A percentile compares a stretch with the other conserved stretches of the same genome.
Evolutionary conservation across 2,329 filamentous ascomycete species (phyloP).

Genomic region (Ophiocordyceps camponoti-rufipedis): DNA sequence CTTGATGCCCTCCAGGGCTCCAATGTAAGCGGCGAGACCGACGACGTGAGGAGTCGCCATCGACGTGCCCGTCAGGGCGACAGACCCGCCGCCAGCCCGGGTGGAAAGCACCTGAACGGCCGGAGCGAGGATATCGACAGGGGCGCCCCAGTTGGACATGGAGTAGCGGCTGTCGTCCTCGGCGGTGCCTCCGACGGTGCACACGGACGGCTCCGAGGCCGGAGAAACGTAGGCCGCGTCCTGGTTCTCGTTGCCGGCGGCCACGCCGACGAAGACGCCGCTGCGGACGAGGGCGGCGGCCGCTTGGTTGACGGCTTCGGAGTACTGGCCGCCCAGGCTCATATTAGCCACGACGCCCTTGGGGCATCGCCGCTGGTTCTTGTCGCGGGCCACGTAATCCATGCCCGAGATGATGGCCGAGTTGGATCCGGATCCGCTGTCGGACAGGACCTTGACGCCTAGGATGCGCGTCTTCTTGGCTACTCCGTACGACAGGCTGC

Average conservation of each 20-base stretch:
- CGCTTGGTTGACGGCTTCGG: slow-evolving; percentile 25
- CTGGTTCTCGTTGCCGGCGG: slow-evolving; percentile 27
- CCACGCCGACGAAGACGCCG: slow-evolving; percentile 30
- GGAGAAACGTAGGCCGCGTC: slow-evolving; percentile 22
- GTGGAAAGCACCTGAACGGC: slow-evolving; percentile 22
- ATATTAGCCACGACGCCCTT: slow-evolving; percentile 28
- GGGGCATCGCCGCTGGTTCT: slow-evolving; percentile 14
- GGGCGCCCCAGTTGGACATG: slow-evolving; percentile 27
- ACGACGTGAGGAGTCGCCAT: slow-evolving; percentile 27
- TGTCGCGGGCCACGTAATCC: slow-evolving; percentile 18
- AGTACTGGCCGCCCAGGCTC: slow-evolving; percentile 27
- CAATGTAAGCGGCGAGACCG: slow-evolving; percentile 14
- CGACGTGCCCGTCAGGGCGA: slow-evolving; percentile 24
- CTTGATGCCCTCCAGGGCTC: slow-evolving; percentile 4
- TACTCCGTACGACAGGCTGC: slow-evolving; percentile 18
- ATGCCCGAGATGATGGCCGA: slow-evolving; percentile 21
- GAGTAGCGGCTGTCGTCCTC: slow-evolving; percentile 15
- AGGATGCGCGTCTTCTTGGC: slow-evolving; percentile 19
- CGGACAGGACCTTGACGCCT: slow-evolving; percentile 19
- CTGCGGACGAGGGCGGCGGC: slow-evolving; percentile 19
- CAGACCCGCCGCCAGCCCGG: slow-evolving; percentile 20
- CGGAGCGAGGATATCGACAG: slow-evolving; percentile 27
- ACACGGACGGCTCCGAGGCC: slow-evolving; percentile 21
- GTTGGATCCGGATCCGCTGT: slow-evolving; percentile 14
- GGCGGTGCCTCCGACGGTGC: slow-evolving; percentile 26